Evolutionary conservation across 108 stramenopile genomes (phyloP), one percentile per base, ranked within the genome.

Genomic region (Cyclostephanos invisitatus): DNA sequence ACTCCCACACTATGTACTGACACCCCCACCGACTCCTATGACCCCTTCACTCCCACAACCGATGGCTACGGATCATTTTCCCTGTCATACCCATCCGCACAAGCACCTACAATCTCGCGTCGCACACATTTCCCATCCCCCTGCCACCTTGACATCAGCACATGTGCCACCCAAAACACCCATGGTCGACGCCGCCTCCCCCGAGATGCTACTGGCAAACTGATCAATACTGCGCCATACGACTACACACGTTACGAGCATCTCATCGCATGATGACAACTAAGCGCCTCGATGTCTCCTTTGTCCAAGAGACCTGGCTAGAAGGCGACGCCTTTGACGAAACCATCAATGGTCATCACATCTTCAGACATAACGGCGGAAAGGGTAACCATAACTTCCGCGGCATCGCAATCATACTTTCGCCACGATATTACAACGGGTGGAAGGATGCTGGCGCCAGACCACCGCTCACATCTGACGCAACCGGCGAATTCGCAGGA

Each of bases 91-190:
- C 44, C 12, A 46, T 14, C 44, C 44, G 17, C 44, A 15, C 11
- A 14, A 15, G 15, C 44, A 46, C 12, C 15, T 17, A 3, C 14
- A 46, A 14, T 46, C 44, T 1, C 14, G 44, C 44, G 3, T 14
- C 14, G 15, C 15, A 11, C 44, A 3, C 32, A 32, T 32, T 15
- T 14, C 14, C 44, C 15, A 11, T 3, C 15, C 44, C 44, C 44
- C 44, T 15, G 44, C 44, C 44, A 46, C 14, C 44, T 46, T 15
- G 44, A 46, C 15, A 46, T 46, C 44, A 46, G 44, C 44, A 46
- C 44, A 46, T 46, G 14, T 46, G 44, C 44, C 44, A 46, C 44
- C 44, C 44, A 46, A 46, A 46, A 46, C 44, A 46, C 44, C 44
- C 44, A 46, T 15, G 44, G 44, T 0, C 15, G 14, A 46, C 44